phyloP scores from a whole-genome alignment of 2,329 filamentous ascomycete genomes.

The Fusarium tricinctum region DNA sequence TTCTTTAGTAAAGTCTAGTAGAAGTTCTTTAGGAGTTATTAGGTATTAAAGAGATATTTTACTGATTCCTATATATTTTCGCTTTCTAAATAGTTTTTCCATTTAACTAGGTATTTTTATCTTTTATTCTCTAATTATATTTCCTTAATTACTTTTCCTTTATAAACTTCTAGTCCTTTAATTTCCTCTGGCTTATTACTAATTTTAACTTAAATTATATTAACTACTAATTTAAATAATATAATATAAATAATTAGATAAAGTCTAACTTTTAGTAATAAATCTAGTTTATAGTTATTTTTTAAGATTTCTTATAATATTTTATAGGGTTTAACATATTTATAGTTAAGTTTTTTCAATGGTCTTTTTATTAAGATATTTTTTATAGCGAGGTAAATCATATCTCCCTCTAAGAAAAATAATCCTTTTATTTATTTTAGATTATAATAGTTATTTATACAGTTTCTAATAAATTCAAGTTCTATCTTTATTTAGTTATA shows the following conservation, averaged over 20 bases:
- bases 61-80: too few species aligned
- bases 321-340: conserved; percentile 38
- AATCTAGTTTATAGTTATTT: conserved; percentile 39
- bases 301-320: conserved; percentile 2
- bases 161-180: too few species aligned
- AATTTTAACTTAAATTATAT: background rate
- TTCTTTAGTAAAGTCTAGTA: too few species aligned
- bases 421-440: background rate
- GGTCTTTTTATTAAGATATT: conserved; percentile 34
- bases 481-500: background rate
- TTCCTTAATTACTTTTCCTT: too few species aligned
- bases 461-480: background rate
- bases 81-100: too few species aligned
- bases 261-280: background rate
- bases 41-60: conserved; percentile 16
- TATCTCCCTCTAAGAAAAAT: conserved; percentile 13
- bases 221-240: background rate
- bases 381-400: conserved; percentile 32
- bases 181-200: too few species aligned
- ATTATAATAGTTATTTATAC: background rate
- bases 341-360: conserved; percentile 39
- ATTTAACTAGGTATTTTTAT: too few species aligned
- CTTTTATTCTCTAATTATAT: background rate
- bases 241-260: conserved; percentile 28
- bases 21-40: background rate